Evolutionary conservation across 75 land plant genomes (phyloP), one percentile per base, ranked within the genome.

Genomic region (Pinus tabuliformis): DNA sequence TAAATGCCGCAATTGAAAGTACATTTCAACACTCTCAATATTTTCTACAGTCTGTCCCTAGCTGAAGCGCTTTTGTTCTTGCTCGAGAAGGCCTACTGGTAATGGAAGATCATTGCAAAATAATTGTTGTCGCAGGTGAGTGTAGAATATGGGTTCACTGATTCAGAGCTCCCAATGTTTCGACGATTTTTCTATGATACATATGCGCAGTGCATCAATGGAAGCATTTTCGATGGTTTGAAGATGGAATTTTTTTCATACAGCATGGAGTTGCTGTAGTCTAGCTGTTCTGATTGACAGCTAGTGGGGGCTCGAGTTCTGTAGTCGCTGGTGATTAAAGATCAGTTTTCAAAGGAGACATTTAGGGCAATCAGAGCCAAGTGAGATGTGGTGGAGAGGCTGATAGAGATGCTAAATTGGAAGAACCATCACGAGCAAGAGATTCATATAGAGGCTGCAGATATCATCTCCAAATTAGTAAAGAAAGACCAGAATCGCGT

Each of bases 391-490:
- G 84, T 89, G 8, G 96, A 95, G 76, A 77, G 90, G 36, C 76
- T 95, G 63, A 83, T 95, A 5, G 98, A 95, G 73, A 95, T 95
- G 92, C 78, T 92, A 61, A 89, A 90, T 57, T 95, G 98, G 98
- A 87, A 86, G 76, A 85, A 83, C n/a, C 77, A 75, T 1, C 58
- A 77, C 21, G 92, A 95, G 61, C 87, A 87, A 42, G 89, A 91
- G 77, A 83, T 90, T 60, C 81, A 95, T 75, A 74, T 8, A 30
- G 73, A 80, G 20, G 87, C 89, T 0, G 95, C 92, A 24, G 81
- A 76, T n/a, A 83, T 94, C 12, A 70, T 94, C 20, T 82, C 85
- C 65, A 83, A 78, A 57, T 78, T 93, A 14, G 85, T 87, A 1
- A 77, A 81, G 5, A 85, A 85, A 79, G 83, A 81, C 49, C 87